Conservation (phyloP, 2,329 filamentous ascomycete species). For the Geosmithia flava region DNA sequence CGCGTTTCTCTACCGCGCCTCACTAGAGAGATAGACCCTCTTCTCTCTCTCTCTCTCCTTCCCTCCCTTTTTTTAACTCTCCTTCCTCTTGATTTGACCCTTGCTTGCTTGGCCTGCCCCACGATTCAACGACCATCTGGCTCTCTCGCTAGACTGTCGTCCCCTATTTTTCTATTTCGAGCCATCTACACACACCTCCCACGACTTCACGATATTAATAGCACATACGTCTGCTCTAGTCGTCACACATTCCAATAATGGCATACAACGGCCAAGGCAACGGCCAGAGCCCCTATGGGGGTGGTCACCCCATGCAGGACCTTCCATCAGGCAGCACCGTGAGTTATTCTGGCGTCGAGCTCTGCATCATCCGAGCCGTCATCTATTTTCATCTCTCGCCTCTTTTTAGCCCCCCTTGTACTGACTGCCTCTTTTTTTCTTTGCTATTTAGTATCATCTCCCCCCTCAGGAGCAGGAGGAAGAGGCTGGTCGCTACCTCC, state of each 20-base stretch:
- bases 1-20: no score
- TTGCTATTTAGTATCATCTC: conserved; percentile 38
- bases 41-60: no score
- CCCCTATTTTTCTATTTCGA: not conserved
- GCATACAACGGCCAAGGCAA: conserved; percentile 53
- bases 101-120: no score
- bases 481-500: conserved; percentile 44
- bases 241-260: conserved; percentile 14
- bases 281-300: conserved; percentile 34
- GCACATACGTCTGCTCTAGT: not conserved
- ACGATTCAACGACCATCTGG: not conserved
- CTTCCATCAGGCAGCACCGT: conserved; percentile 48
- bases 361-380: not conserved
- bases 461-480: conserved; percentile 46
- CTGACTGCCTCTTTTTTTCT: not conserved
- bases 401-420: not conserved
- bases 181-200: not conserved
- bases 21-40: no score
- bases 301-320: conserved; percentile 55
- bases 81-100: no score
- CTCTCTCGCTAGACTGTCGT: not conserved
- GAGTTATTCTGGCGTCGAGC: conserved; percentile 19
- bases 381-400: not conserved
- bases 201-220: no score
- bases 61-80: no score